These are phyloP conservation scores for Gossypium mustelinum DNA, from an alignment of 345 rosid genomes.

Conservation along the genomic window DNA sequence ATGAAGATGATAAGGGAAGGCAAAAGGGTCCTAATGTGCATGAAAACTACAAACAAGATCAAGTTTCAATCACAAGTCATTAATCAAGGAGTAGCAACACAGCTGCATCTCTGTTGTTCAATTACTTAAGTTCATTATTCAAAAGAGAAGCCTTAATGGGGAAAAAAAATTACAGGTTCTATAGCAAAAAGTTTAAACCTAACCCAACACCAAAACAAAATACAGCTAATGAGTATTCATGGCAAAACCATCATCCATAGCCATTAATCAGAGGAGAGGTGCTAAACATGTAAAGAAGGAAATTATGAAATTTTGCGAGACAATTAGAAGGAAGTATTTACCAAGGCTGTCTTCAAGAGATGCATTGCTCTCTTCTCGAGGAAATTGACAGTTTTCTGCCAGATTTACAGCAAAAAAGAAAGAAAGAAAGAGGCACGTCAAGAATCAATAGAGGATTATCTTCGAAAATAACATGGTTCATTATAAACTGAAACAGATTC, in stretches of 20 bases:
- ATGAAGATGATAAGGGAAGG: not conserved
- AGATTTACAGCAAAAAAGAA: conserved; percentile 6
- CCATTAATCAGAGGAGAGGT: not conserved
- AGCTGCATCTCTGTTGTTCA: not conserved
- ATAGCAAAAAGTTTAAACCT: not conserved
- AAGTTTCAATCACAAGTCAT: not conserved
- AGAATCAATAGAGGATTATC: not conserved
- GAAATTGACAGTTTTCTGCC: conserved; percentile 14
- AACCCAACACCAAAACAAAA: not conserved
- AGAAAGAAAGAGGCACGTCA: not conserved
- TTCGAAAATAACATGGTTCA: not conserved
- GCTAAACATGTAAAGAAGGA: not conserved
- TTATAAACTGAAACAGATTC: not conserved
- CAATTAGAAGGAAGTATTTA: conserved; percentile 2
- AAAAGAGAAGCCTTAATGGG: not conserved
- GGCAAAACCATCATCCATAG: not conserved
- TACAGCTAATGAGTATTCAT: not conserved
- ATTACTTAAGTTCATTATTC: not conserved
- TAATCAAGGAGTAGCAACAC: not conserved
- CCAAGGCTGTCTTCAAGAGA: conserved; percentile 9
- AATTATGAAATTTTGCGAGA: not conserved
- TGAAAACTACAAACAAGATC: not conserved
- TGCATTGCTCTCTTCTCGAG: conserved; percentile 10
- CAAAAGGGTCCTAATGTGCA: not conserved
- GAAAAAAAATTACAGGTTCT: not conserved